Conservation (phyloP, 2,329 filamentous ascomycete species). For the Mariannaea sp. region DNA sequence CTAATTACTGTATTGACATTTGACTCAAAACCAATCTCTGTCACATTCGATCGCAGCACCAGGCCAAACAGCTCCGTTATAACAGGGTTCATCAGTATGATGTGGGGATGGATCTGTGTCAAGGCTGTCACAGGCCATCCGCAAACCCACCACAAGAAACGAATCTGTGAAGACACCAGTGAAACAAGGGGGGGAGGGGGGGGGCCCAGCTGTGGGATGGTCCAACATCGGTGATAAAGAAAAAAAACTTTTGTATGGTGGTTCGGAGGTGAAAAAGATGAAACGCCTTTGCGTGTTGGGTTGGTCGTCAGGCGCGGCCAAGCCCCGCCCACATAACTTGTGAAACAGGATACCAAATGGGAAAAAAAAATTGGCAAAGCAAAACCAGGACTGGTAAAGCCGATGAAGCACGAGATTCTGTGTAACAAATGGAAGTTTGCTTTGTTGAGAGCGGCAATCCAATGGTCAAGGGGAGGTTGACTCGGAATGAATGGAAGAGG, state of each 20-base stretch:
- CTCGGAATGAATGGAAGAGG: neutral
- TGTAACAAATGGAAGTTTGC: too few species aligned
- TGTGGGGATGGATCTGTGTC: conserved; percentile 10
- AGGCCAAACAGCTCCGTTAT: neutral
- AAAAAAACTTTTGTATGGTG: neutral
- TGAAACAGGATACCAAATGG: too few species aligned
- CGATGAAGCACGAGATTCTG: too few species aligned
- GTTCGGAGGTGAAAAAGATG: neutral
- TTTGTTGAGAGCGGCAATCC: neutral
- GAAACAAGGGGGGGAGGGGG: conserved; percentile 5
- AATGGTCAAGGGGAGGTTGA: neutral
- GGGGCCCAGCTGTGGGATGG: neutral
- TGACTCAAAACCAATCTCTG: too few species aligned
- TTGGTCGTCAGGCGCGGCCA: too few species aligned
- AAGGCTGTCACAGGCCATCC: conserved; percentile 17
- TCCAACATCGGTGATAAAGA: conserved; percentile 6
- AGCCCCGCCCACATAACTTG: too few species aligned
- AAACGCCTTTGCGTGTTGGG: conserved; percentile 9
- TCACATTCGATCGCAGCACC: neutral
- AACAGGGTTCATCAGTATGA: neutral
- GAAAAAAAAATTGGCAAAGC: neutral
- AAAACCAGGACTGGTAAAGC: neutral
- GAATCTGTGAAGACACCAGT: neutral
- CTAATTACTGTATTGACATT: neutral
- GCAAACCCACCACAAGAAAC: neutral